phyloP scores from a whole-genome alignment of 306 rosid genomes.

The Styphnolobium japonicum region DNA sequence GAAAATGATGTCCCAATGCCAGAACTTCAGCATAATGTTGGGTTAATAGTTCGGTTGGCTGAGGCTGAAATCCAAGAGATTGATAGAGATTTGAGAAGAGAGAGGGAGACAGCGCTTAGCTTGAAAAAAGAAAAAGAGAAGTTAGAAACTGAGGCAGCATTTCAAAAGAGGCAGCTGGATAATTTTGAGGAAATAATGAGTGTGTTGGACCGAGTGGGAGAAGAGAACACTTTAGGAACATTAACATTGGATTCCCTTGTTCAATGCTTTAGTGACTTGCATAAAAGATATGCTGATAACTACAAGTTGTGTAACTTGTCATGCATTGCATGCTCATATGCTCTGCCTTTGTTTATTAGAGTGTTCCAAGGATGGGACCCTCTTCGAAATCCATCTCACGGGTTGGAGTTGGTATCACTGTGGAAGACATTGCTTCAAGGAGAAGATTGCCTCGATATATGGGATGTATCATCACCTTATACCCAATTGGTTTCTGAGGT shows the following conservation, averaged over 20 bases:
- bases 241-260: conserved; percentile 75
- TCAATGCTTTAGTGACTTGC: conserved; percentile 57
- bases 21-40: conserved; percentile 56
- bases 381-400: conserved; percentile 69
- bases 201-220: conserved; percentile 51
- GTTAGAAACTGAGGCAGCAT: conserved; percentile 50
- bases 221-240: conserved; percentile 59
- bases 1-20: conserved; percentile 56
- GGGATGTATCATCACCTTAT: conserved; percentile 70
- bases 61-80: conserved; percentile 53
- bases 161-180: conserved; percentile 70
- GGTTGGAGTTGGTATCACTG: conserved; percentile 57
- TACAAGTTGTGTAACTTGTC: conserved; percentile 84
- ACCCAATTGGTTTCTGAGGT: conserved; percentile 82
- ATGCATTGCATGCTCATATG: conserved; percentile 81
- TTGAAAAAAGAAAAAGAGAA: conserved; percentile 78
- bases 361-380: conserved; percentile 95
- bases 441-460: conserved; percentile 65
- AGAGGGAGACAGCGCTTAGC: conserved; percentile 72
- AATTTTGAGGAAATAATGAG: conserved; percentile 54
- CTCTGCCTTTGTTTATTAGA: conserved; percentile 74
- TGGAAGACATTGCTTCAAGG: conserved; percentile 76
- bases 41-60: conserved; percentile 38
- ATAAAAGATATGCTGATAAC: conserved; percentile 51
- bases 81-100: conserved; percentile 53